phyloP scores from a whole-genome alignment of 2,329 filamentous ascomycete genomes.

The Ophidiomyces ophidiicola region DNA sequence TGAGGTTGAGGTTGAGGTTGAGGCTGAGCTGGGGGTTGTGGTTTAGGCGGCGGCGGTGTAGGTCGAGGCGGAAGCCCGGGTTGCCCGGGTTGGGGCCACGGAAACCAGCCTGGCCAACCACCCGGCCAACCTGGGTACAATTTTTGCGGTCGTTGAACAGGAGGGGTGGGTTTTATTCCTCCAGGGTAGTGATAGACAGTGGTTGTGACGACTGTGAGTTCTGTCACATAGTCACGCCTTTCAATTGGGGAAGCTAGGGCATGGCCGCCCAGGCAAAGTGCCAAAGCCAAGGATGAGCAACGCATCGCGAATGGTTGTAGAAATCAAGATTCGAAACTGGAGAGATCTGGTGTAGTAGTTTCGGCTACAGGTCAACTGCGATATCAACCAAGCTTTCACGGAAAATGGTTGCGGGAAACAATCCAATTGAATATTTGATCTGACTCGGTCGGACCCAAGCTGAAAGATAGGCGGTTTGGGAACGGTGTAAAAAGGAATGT shows the following conservation, averaged over 20 bases:
- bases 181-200: too few species aligned
- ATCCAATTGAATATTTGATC: background rate
- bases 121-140: too few species aligned
- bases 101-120: background rate
- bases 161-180: too few species aligned
- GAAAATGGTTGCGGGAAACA: conserved; percentile 22
- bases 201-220: conserved; percentile 27
- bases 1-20: conserved; percentile 19
- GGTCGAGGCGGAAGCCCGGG: conserved; percentile 10
- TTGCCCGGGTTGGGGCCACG: background rate
- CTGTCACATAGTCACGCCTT: conserved; percentile 28
- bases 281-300: conserved; percentile 24
- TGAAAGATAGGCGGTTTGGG: background rate
- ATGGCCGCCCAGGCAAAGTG: conserved; percentile 27
- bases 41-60: conserved; percentile 11
- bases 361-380: conserved; percentile 25
- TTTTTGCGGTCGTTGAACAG: too few species aligned
- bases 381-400: conserved; percentile 25
- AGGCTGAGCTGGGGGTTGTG: conserved; percentile 2
- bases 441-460: too few species aligned
- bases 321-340: background rate
- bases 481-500: background rate
- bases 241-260: conserved; percentile 25
- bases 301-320: too few species aligned
- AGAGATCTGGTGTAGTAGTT: background rate